Percentiles rank a stretch among this genome's conserved stretches.
Conservation (phyloP, 306 rosid species). For the Dryas drummondii region DNA sequence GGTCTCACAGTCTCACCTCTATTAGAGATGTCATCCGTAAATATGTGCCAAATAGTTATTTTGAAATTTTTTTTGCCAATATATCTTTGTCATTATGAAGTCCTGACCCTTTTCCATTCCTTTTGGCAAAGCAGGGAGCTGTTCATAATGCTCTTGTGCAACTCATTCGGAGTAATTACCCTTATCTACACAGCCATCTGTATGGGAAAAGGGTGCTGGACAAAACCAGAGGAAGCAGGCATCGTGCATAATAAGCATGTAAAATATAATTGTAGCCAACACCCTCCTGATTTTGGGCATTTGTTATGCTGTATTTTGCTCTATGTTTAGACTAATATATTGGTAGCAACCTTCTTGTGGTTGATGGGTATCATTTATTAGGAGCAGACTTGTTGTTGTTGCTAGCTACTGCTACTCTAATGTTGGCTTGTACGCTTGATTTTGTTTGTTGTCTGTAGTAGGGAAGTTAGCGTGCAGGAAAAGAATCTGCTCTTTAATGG, state of each 20-base stretch:
- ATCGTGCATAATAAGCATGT: not conserved
- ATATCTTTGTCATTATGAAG: not conserved
- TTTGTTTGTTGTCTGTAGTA: not conserved
- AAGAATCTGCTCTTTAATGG: not conserved
- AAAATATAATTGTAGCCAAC: not conserved
- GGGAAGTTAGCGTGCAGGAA: constrained; percentile 10
- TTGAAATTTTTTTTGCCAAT: not conserved
- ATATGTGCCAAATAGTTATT: no score
- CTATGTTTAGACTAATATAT: not conserved
- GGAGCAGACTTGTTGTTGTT: not conserved
- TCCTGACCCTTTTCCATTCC: not conserved
- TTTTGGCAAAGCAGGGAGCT: constrained; percentile 11
- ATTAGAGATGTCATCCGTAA: no score
- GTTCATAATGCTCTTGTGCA: constrained; percentile 11
- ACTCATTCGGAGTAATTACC: not conserved
- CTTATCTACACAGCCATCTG: constrained; percentile 20
- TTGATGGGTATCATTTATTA: not conserved
- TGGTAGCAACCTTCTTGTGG: constrained; percentile 11
- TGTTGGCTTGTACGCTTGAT: not conserved
- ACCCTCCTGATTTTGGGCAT: not conserved
- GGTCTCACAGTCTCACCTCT: no score
- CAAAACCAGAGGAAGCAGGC: not conserved
- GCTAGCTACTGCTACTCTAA: not conserved
- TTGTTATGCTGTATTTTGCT: not conserved
- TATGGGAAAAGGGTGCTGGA: constrained; percentile 29